These are phyloP conservation scores for Daldinia childiae DNA, from an alignment of 495 filamentous ascomycete genomes.

Conservation along the genomic window DNA sequence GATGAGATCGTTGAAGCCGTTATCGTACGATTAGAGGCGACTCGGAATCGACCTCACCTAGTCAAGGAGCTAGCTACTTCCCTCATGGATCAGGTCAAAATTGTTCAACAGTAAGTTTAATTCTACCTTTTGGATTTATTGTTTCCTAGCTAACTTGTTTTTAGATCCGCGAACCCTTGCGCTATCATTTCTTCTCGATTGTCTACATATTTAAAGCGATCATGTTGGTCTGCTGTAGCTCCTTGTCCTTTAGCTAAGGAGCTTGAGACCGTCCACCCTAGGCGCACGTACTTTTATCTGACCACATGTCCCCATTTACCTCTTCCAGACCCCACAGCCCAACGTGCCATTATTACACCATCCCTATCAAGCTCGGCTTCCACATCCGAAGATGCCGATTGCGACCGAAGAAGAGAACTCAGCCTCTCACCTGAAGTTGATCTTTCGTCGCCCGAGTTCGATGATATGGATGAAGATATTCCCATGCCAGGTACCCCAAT, in stretches of 20 bases:
- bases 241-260: slow-evolving; percentile 93
- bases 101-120: slow-evolving; percentile 85
- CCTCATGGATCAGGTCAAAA: slow-evolving; percentile 76
- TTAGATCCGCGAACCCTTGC: slow-evolving; percentile 92
- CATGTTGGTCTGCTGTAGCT: slow-evolving; percentile 77
- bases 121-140: background rate
- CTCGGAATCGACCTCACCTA: slow-evolving; percentile 90
- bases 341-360: slow-evolving; percentile 75
- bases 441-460: slow-evolving; percentile 85
- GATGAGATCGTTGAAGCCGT: slow-evolving; percentile 95
- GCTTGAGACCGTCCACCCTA: slow-evolving; percentile 88
- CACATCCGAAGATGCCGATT: slow-evolving; percentile 73
- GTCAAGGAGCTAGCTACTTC: slow-evolving; percentile 93
- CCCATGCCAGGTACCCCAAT: slow-evolving; percentile 64
- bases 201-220: slow-evolving; percentile 85
- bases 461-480: slow-evolving; percentile 72
- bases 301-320: slow-evolving; percentile 84
- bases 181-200: slow-evolving; percentile 94
- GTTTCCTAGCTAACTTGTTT: slow-evolving; percentile 26
- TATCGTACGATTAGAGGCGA: slow-evolving; percentile 88
- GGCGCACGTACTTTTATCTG: slow-evolving; percentile 95
- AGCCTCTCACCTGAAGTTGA: slow-evolving; percentile 94
- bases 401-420: slow-evolving; percentile 75
- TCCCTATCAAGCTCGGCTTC: slow-evolving; percentile 79
- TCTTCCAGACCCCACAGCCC: slow-evolving; percentile 75